phyloP scores from a whole-genome alignment of 345 rosid species.

The Balakata baccata region DNA sequence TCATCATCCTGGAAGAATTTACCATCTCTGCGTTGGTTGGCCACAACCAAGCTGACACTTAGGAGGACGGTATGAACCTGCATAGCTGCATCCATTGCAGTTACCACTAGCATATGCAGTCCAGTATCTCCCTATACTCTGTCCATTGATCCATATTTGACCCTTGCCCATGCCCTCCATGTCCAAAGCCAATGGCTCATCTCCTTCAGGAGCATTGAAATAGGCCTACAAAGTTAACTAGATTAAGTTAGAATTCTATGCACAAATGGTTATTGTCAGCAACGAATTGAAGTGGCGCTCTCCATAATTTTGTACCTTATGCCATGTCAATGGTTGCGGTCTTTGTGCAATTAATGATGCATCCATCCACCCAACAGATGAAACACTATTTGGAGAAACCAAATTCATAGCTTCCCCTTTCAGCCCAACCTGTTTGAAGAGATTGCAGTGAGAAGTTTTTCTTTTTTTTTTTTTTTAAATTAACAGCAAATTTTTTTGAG shows the following conservation, averaged over 20 bases:
- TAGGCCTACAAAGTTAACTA: slow-evolving; percentile 46
- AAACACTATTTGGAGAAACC: slow-evolving; percentile 28
- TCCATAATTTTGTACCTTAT: slow-evolving; percentile 51
- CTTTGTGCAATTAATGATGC: slow-evolving; percentile 48
- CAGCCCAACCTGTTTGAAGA: slow-evolving; percentile 70
- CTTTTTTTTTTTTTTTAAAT: slow-evolving; percentile 11
- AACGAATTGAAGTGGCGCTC: slow-evolving; percentile 2
- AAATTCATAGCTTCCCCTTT: slow-evolving; percentile 76
- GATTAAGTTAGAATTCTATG: neutral
- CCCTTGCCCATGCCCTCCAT: slow-evolving; percentile 99
- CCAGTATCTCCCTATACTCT: slow-evolving; percentile 97
- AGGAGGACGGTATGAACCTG: slow-evolving; percentile 70
- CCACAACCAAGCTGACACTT: slow-evolving; percentile 91
- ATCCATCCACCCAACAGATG: slow-evolving; percentile 29
- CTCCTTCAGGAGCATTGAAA: slow-evolving; percentile 90
- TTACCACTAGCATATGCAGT: slow-evolving; percentile 76
- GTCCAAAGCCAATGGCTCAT: slow-evolving; percentile 90
- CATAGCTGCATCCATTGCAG: slow-evolving; percentile 76
- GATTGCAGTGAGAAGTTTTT: slow-evolving; percentile 5
- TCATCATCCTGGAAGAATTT: slow-evolving; percentile 6
- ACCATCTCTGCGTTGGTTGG: slow-evolving; percentile 88
- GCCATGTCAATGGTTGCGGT: slow-evolving; percentile 91
- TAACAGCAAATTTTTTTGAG: neutral
- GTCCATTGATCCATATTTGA: slow-evolving; percentile 91
- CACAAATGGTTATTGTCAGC: neutral